Percentiles rank a stretch among this genome's conserved stretches.
Conservation (phyloP, 2,329 filamentous ascomycete genomes). For the Alternaria hordeiaustralica region DNA sequence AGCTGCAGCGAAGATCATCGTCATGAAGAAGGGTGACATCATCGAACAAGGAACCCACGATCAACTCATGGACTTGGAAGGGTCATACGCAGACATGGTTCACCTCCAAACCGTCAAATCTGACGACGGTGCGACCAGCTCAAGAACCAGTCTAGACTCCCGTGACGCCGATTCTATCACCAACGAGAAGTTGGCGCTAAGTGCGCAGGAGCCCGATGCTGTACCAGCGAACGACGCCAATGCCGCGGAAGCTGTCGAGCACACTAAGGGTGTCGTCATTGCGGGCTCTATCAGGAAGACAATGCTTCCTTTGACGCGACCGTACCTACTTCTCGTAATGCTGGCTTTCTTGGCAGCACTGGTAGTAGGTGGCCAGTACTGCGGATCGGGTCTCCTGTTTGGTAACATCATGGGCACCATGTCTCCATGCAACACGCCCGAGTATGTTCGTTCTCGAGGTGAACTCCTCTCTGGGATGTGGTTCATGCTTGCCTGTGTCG, state of each 20-base stretch:
- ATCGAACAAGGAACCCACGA: conserved; percentile 48
- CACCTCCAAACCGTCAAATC: conserved; percentile 55
- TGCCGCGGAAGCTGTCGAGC: conserved; percentile 12
- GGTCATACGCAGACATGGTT: conserved; percentile 59
- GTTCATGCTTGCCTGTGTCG: conserved; percentile 66
- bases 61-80: conserved; percentile 42
- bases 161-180: conserved; percentile 27
- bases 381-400: conserved; percentile 65
- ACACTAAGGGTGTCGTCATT: conserved; percentile 24
- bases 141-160: conserved; percentile 28
- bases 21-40: conserved; percentile 47
- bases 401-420: conserved; percentile 66
- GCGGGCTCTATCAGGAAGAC: conserved; percentile 36
- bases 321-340: conserved; percentile 54
- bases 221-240: neutral
- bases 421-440: conserved; percentile 59
- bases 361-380: conserved; percentile 64
- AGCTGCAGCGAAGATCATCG: conserved; percentile 47
- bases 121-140: conserved; percentile 41
- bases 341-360: conserved; percentile 59
- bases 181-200: conserved; percentile 26
- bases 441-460: conserved; percentile 58
- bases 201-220: conserved; percentile 11
- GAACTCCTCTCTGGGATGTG: conserved; percentile 64
- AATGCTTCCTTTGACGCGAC: conserved; percentile 51